A percentile compares a stretch with the other conserved stretches of the same genome.
Conservation (phyloP, 441 rosid genomes). For the Populus hybrid region DNA sequence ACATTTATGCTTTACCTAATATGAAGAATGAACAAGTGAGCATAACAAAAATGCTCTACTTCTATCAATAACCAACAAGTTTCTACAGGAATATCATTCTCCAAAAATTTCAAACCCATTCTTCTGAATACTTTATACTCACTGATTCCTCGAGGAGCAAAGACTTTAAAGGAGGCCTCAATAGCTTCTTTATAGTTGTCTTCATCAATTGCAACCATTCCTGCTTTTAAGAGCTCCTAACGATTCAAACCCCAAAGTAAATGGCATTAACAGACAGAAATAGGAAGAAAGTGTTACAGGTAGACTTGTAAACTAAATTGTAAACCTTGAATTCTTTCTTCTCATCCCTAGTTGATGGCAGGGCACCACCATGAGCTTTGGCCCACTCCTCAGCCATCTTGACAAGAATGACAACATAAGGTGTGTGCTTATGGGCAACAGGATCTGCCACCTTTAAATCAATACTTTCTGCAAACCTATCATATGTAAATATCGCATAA, state of each 20-base stretch:
- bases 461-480: slow-evolving; percentile 75
- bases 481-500: slow-evolving; percentile 21
- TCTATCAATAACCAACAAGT: slow-evolving; percentile 12
- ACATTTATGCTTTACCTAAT: background rate
- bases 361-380: slow-evolving; percentile 55
- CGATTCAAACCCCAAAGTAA: slow-evolving; percentile 17
- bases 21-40: too few species aligned
- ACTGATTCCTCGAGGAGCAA: slow-evolving; percentile 85
- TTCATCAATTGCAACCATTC: slow-evolving; percentile 70
- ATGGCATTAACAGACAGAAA: too few species aligned
- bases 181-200: slow-evolving; percentile 92
- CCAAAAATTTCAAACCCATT: slow-evolving; percentile 1
- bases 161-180: slow-evolving; percentile 82
- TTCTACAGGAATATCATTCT: slow-evolving; percentile 2
- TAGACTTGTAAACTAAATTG: background rate
- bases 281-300: too few species aligned
- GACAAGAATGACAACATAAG: slow-evolving; percentile 78
- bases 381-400: slow-evolving; percentile 85
- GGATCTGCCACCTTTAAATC: slow-evolving; percentile 67
- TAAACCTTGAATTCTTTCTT: slow-evolving; percentile 80
- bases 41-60: background rate
- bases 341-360: slow-evolving; percentile 87
- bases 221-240: slow-evolving; percentile 76
- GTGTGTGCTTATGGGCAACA: slow-evolving; percentile 84
- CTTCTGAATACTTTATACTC: slow-evolving; percentile 36